Evolutionary conservation across 176 grass and related monocot species (phyloP).

Genomic region (Aegilops bicornis): DNA sequence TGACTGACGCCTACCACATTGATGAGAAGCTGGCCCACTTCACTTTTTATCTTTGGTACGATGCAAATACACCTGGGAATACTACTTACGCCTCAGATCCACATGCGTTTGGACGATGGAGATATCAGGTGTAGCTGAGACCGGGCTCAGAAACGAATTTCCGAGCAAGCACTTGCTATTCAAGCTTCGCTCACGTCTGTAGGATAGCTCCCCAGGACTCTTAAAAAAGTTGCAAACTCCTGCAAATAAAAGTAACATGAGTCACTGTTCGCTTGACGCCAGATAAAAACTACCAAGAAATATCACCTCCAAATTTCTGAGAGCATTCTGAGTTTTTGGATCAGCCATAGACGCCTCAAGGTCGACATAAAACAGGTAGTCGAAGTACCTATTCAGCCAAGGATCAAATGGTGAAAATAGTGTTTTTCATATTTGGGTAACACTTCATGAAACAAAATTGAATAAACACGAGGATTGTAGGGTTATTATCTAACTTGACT

Average conservation of each 20-base stretch:
- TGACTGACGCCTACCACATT: too few species aligned
- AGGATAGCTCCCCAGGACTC: slow-evolving; percentile 81
- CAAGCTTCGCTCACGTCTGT: slow-evolving; percentile 61
- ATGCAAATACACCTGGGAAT: too few species aligned
- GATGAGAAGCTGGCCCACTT: too few species aligned
- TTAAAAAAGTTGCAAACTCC: slow-evolving; percentile 83
- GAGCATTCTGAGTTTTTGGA: slow-evolving; percentile 74
- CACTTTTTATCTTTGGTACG: too few species aligned
- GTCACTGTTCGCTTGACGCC: background rate
- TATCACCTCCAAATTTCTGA: slow-evolving; percentile 83
- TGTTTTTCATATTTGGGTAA: background rate
- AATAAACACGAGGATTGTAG: slow-evolving; percentile 2
- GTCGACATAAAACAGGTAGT: slow-evolving; percentile 97
- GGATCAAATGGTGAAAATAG: background rate
- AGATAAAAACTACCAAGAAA: slow-evolving; percentile 26
- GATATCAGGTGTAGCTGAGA: too few species aligned
- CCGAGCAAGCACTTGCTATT: slow-evolving; percentile 26
- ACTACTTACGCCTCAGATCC: too few species aligned
- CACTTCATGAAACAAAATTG: background rate
- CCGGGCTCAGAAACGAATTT: too few species aligned
- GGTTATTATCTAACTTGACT: slow-evolving; percentile 57
- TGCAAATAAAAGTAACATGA: slow-evolving; percentile 45
- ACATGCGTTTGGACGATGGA: too few species aligned
- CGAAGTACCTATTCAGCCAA: slow-evolving; percentile 65
- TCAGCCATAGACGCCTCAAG: slow-evolving; percentile 88